Evolutionary conservation across 2,329 filamentous ascomycete species (phyloP).

Genomic region (Aphanoascus verrucosus): DNA sequence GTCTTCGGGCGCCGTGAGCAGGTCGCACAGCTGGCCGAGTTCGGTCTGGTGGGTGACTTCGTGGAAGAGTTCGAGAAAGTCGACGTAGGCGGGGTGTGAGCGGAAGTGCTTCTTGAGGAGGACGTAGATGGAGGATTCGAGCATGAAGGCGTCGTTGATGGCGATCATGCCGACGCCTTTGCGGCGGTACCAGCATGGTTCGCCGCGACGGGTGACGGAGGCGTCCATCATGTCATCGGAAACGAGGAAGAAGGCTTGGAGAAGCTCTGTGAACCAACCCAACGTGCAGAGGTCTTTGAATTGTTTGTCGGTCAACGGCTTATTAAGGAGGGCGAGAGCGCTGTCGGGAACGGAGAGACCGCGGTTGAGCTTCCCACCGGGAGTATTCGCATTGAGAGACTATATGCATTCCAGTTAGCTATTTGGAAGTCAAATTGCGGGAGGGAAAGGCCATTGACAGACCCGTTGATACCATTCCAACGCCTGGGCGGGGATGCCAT

Average conservation of each 20-base stretch:
- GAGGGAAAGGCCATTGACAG: slow-evolving; percentile 18
- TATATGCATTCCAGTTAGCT: slow-evolving; percentile 30
- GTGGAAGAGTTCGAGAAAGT: slow-evolving; percentile 92
- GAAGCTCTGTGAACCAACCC: slow-evolving; percentile 95
- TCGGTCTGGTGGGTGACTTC: slow-evolving; percentile 90
- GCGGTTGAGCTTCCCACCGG: slow-evolving; percentile 96
- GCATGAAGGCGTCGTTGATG: slow-evolving; percentile 97
- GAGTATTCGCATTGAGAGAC: slow-evolving; percentile 73
- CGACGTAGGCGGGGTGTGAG: slow-evolving; percentile 73
- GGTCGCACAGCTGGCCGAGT: slow-evolving; percentile 84
- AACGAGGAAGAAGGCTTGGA: slow-evolving; percentile 98
- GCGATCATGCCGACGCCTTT: slow-evolving; percentile 86
- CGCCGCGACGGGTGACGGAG: slow-evolving; percentile 85
- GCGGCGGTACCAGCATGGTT: slow-evolving; percentile 93
- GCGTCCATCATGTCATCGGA: slow-evolving; percentile 98
- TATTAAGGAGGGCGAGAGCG: slow-evolving; percentile 21
- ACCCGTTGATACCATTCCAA: slow-evolving; percentile 81
- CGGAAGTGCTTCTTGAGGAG: slow-evolving; percentile 93
- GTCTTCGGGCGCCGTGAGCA: slow-evolving; percentile 93
- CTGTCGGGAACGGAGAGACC: slow-evolving; percentile 59
- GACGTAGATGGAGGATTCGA: slow-evolving; percentile 80
- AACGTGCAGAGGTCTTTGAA: slow-evolving; percentile 81
- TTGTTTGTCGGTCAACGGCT: slow-evolving; percentile 49
- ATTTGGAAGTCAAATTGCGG: background rate
- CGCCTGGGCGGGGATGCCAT: slow-evolving; percentile 71